Evolutionary conservation across 129 eudicot genomes (phyloP).

Genomic region (Tagetes erecta): DNA sequence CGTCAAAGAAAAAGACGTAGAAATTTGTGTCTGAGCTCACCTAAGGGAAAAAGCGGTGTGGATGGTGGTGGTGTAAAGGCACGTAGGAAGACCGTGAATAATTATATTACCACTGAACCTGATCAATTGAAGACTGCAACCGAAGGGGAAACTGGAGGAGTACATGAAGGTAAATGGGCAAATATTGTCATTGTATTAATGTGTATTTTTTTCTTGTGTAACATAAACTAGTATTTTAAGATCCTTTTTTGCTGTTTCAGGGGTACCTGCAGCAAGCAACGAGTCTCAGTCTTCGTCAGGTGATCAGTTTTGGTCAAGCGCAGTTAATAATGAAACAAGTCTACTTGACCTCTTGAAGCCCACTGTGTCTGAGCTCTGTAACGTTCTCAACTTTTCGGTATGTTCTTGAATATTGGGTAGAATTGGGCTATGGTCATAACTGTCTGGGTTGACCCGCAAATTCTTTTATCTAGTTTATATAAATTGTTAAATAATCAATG

Average conservation of each 20-base stretch:
- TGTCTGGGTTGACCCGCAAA: conserved; percentile 11
- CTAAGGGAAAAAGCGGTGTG: conserved; percentile 26
- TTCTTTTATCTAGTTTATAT: background rate
- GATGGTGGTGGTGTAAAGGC: conserved; percentile 50
- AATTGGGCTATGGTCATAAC: background rate
- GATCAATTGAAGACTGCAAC: conserved; percentile 30
- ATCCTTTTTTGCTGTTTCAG: conserved; percentile 35
- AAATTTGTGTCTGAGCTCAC: conserved; percentile 18
- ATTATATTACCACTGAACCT: conserved; percentile 28
- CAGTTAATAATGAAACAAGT: conserved; percentile 23
- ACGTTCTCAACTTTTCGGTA: conserved; percentile 59
- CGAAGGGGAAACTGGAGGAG: conserved; percentile 31
- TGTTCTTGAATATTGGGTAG: conserved; percentile 20
- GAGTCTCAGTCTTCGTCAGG: conserved; percentile 34
- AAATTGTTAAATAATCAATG: background rate
- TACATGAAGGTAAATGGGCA: conserved; percentile 39
- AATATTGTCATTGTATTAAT: background rate
- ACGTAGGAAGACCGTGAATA: conserved; percentile 44
- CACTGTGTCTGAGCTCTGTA: conserved; percentile 51
- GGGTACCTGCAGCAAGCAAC: conserved; percentile 18
- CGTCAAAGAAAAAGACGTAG: conserved; percentile 71
- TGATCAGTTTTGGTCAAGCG: conserved; percentile 22
- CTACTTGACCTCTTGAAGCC: conserved; percentile 43
- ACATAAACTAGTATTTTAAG: conserved; percentile 4
- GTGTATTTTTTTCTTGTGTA: background rate